Percentiles rank a stretch among this genome's conserved stretches.
Evolutionary conservation across 768 basidiomycete genomes (phyloP).

Genomic region (Gymnopilus dilepis): DNA sequence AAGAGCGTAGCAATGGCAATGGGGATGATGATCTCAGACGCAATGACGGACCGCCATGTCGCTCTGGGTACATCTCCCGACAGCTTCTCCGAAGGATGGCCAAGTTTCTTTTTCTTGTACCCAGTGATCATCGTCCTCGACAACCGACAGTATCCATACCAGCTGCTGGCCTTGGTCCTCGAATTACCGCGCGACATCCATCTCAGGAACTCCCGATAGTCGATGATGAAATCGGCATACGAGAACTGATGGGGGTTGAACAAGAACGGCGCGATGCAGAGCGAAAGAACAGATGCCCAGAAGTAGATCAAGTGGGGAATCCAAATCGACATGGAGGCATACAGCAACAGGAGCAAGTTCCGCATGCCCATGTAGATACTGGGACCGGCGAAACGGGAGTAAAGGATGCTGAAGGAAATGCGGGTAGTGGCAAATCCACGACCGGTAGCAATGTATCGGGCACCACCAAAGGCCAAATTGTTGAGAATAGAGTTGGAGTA

Average conservation of each 20-base stretch:
- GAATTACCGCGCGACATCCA: constrained; percentile 99
- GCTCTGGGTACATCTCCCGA: constrained; percentile 95
- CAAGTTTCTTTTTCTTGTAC: constrained; percentile 98
- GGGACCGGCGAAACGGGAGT: constrained; percentile 99
- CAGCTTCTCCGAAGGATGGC: constrained; percentile 96
- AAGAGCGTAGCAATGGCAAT: constrained; percentile 79
- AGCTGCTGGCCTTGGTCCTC: constrained; percentile 93
- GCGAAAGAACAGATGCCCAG: constrained; percentile 95
- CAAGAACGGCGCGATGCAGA: constrained; percentile 96
- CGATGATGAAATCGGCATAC: constrained; percentile 95
- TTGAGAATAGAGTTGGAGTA: constrained; percentile 97
- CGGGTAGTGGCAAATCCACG: constrained; percentile 98
- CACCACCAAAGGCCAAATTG: constrained; percentile 97
- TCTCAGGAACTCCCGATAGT: constrained; percentile 96
- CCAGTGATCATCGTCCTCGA: constrained; percentile 98
- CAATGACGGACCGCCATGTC: constrained; percentile 80
- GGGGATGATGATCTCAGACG: constrained; percentile 85
- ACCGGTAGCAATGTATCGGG: constrained; percentile 98
- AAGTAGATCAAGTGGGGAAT: constrained; percentile 97
- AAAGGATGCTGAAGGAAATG: constrained; percentile 94
- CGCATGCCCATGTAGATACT: constrained; percentile 99
- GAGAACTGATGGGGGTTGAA: constrained; percentile 99
- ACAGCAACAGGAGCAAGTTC: constrained; percentile 88
- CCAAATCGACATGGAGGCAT: constrained; percentile 91
- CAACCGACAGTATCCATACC: constrained; percentile 99